Evolutionary conservation across 2,329 filamentous ascomycete genomes (phyloP).

Genomic region (Keithomyces neogunnii): DNA sequence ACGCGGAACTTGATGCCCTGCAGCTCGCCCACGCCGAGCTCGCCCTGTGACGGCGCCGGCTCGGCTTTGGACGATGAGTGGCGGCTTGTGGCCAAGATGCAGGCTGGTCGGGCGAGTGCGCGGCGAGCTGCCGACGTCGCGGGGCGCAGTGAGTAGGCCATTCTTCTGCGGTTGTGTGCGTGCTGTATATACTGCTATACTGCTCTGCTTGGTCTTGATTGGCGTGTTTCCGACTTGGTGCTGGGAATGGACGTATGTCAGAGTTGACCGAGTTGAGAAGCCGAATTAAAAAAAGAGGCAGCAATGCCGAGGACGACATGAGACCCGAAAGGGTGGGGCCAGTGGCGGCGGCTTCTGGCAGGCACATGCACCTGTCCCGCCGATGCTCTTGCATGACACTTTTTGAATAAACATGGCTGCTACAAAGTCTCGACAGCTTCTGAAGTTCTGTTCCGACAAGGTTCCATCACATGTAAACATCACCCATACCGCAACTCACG

Average conservation of each 20-base stretch:
- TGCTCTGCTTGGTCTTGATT: neutral
- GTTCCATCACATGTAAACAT: neutral
- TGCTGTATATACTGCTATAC: neutral
- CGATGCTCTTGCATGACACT: neutral
- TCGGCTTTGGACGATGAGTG: neutral
- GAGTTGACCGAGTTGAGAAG: neutral
- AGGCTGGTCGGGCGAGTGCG: neutral
- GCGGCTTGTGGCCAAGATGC: neutral
- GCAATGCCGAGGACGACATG: neutral
- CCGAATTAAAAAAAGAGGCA: neutral
- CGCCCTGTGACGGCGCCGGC: slow-evolving; percentile 23
- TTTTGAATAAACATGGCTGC: neutral
- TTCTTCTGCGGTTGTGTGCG: neutral
- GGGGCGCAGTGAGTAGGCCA: slow-evolving; percentile 12
- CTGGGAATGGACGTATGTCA: neutral
- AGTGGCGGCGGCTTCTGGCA: neutral
- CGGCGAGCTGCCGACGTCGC: slow-evolving; percentile 5
- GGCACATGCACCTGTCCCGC: too few species aligned
- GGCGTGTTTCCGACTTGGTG: too few species aligned
- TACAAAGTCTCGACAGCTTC: neutral
- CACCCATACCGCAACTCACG: neutral
- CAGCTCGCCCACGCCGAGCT: slow-evolving; percentile 78
- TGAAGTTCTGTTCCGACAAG: neutral
- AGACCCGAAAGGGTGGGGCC: neutral
- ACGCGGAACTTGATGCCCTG: slow-evolving; percentile 80